A percentile compares a stretch with the other conserved stretches of the same genome.
phyloP scores from a whole-genome alignment of 2,329 filamentous ascomycete genomes.

The Neonectria magnoliae region DNA sequence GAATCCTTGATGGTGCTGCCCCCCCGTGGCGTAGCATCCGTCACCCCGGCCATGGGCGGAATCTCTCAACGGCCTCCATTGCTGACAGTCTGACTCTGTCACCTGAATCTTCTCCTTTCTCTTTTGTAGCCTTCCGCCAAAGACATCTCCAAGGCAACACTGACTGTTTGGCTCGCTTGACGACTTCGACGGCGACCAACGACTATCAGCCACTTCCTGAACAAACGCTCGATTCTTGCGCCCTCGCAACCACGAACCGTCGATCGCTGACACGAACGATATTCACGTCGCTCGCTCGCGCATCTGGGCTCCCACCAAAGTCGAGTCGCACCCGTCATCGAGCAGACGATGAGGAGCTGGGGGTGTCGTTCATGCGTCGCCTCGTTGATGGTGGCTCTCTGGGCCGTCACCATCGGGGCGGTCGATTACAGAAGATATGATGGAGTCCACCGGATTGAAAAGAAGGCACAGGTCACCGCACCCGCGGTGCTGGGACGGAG shows the following conservation, averaged over 20 bases:
- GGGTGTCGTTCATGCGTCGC: conserved; percentile 35
- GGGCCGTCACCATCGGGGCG: conserved; percentile 34
- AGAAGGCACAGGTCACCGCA: conserved; percentile 40
- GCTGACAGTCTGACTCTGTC: conserved; percentile 36
- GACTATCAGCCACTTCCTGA: not conserved
- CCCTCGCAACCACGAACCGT: not conserved
- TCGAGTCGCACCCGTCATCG: conserved; percentile 9
- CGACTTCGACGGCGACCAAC: not conserved
- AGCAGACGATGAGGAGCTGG: conserved; percentile 34
- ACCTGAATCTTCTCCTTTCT: conserved; percentile 22
- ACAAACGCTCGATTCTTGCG: not conserved
- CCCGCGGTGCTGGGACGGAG: conserved; percentile 28
- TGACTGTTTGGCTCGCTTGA: not conserved
- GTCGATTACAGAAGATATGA: conserved; percentile 44
- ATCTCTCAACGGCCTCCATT: conserved; percentile 40
- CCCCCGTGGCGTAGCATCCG: conserved; percentile 41
- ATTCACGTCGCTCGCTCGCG: conserved; percentile 22
- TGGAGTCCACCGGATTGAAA: conserved; percentile 46
- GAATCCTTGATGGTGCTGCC: conserved; percentile 32
- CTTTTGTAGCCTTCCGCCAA: conserved; percentile 1
- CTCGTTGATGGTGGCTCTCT: conserved; percentile 33
- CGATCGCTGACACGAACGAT: conserved; percentile 14
- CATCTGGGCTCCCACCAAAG: conserved; percentile 21
- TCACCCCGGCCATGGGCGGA: conserved; percentile 31
- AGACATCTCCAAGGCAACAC: not conserved